A percentile compares a stretch with the other conserved stretches of the same genome.
These are phyloP conservation scores for Pezicula carpinea DNA, from an alignment of 2,329 filamentous ascomycete species.

Conservation along the genomic window DNA sequence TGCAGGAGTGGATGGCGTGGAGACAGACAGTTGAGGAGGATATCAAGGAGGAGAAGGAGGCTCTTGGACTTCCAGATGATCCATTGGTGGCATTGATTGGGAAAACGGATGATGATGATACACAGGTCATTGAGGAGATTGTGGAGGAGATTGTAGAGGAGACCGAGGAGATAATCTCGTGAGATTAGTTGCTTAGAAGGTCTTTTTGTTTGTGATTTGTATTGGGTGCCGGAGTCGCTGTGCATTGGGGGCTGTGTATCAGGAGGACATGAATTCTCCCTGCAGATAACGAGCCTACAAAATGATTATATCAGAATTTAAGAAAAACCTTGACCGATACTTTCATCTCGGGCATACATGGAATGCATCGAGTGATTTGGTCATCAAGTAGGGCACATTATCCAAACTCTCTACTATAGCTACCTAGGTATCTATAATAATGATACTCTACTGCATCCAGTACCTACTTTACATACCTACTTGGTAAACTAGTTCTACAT, in stretches of 20 bases:
- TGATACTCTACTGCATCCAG: too few relatives aligned
- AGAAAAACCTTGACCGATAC: too few relatives aligned
- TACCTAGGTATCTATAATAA: too few relatives aligned
- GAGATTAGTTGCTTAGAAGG: slow-evolving; percentile 6
- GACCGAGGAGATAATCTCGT: slow-evolving; percentile 67
- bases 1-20: slow-evolving; percentile 89
- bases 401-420: too few relatives aligned
- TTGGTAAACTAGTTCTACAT: too few relatives aligned
- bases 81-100: slow-evolving; percentile 57
- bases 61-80: slow-evolving; percentile 61
- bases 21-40: slow-evolving; percentile 69
- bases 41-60: slow-evolving; percentile 65
- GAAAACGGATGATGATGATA: slow-evolving; percentile 61
- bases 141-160: slow-evolving; percentile 76
- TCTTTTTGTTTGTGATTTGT: neutral
- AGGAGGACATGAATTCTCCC: neutral
- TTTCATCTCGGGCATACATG: too few relatives aligned
- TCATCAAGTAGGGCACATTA: too few relatives aligned
- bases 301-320: too few relatives aligned
- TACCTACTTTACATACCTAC: too few relatives aligned
- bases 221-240: neutral
- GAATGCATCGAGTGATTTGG: too few relatives aligned
- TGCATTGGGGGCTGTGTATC: neutral
- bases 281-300: too few relatives aligned
- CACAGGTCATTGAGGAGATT: slow-evolving; percentile 81